A percentile compares a stretch with the other conserved stretches of the same genome.
These are phyloP conservation scores for Gryganskiella cystojenkinii DNA, from an alignment of 192 early-diverging fungal species.

Conservation along the genomic window DNA sequence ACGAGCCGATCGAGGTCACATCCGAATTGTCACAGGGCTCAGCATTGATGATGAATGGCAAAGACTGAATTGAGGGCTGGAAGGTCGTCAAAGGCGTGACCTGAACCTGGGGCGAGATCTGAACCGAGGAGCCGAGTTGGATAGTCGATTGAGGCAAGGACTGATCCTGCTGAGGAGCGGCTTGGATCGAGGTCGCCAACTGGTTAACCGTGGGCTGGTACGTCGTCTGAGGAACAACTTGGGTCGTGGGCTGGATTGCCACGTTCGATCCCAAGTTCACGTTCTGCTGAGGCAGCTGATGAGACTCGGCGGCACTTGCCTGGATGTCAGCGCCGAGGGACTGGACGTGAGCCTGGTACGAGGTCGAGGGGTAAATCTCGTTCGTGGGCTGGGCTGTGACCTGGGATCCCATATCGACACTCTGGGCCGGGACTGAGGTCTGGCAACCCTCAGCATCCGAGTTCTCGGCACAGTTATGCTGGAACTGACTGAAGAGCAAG, in stretches of 20 bases:
- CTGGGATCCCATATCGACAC: conserved; percentile 33
- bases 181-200: conserved; percentile 18
- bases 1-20: too few species aligned
- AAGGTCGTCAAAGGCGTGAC: conserved; percentile 46
- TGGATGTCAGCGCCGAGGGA: conserved; percentile 32
- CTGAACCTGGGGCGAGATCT: conserved; percentile 21
- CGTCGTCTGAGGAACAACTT: conserved; percentile 27
- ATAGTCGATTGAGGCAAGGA: conserved; percentile 46
- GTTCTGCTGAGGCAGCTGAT: conserved; percentile 22
- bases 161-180: conserved; percentile 34
- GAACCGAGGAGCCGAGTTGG: conserved; percentile 26
- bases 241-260: conserved; percentile 37
- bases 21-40: conserved; percentile 14
- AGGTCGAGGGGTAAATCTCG: conserved; percentile 26
- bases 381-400: conserved; percentile 21
- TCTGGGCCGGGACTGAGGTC: conserved; percentile 21
- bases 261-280: conserved; percentile 42
- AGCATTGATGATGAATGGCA: conserved; percentile 44
- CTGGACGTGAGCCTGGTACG: conserved; percentile 42
- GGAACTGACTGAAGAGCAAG: conserved; percentile 48
- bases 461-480: neutral
- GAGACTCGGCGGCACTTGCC: conserved; percentile 20
- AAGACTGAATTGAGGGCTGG: conserved; percentile 32
- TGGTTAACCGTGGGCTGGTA: conserved; percentile 48
- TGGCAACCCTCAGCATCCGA: conserved; percentile 10